Base-by-base conservation (phyloP, 2,329 filamentous ascomycete species). In the Orbilia blumenaviensis region DNA sequence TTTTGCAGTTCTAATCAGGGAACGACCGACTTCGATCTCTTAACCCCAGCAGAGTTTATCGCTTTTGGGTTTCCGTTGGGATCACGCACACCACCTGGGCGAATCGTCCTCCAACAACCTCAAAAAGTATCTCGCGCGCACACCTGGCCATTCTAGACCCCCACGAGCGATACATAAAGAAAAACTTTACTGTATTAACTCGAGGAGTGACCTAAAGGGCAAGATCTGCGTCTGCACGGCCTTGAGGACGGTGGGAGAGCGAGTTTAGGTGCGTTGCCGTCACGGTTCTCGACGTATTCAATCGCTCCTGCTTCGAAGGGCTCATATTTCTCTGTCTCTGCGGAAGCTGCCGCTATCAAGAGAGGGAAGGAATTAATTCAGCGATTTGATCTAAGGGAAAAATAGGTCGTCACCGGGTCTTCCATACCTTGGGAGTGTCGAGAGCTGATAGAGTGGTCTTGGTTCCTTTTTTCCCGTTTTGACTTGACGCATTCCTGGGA, bases 401-500 rank as follows among this genome's bases (percentile, higher is more conserved):
- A 62, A 34, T 61, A 66, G 56, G 58, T 54, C 23, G 21, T 62
- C 29, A 18, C 29, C 29, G 48, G 23, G 41, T 14, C 23, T 54
- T 64, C 48, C 64, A 60, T 63, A 76, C 27, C 60, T 62, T 63
- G 48, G 72, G 58, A 25, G 29, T 14, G 44, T 21, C 18, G 23
- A 60, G 38, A 27, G 64, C 71, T 64, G 71, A 76, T 63, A 64
- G 50, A 64, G 56, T 34, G 64, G 64, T 32, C 64, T 56, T 66
- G 62, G 54, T 68, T 76, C 54, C 50, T 44, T 41, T 64, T 76
- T 66, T 69, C 72, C 64, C 38, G 46, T 76, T 76, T 76, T 64
- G 72, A 69, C 64, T 46, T 69, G 72, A 76, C 64, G 50, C 72
- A 76, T 76, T 76, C 72, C 72, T 76, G 72, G 72, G 64, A 42